Conservation (phyloP, 345 rosid species). For the Conringia planisiliqua region DNA sequence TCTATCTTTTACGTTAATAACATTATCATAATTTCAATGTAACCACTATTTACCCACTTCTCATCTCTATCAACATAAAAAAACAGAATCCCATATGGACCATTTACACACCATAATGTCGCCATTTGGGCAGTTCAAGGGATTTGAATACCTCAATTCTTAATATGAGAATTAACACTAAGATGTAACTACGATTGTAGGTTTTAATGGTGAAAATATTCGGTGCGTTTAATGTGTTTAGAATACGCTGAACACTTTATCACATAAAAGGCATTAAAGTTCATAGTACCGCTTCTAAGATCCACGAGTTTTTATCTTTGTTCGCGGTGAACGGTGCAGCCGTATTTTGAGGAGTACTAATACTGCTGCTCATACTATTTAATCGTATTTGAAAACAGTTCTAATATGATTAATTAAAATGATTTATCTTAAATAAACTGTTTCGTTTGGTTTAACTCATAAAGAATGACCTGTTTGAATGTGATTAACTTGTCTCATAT, state of each 20-base stretch:
- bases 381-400: neutral
- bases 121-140: neutral
- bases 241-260: neutral
- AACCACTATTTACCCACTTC: slow-evolving; percentile 9
- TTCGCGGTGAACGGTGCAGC: slow-evolving; percentile 1
- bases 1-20: neutral
- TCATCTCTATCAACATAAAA: neutral
- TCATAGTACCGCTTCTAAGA: slow-evolving; percentile 9
- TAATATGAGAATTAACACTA: neutral
- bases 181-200: neutral
- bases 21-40: neutral
- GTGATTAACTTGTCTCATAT: too few relatives aligned
- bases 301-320: neutral
- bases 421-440: neutral
- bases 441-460: too few relatives aligned
- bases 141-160: neutral
- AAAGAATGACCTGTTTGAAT: too few relatives aligned
- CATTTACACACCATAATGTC: neutral
- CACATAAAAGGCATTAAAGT: neutral
- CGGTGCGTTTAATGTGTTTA: neutral
- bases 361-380: neutral
- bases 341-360: neutral
- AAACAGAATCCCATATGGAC: neutral
- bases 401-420: neutral
- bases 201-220: neutral